Percentiles rank a stretch among this genome's conserved stretches.
These are phyloP conservation scores for Lycium ferocissimum DNA, from an alignment of 257 asterid species.

Conservation along the genomic window DNA sequence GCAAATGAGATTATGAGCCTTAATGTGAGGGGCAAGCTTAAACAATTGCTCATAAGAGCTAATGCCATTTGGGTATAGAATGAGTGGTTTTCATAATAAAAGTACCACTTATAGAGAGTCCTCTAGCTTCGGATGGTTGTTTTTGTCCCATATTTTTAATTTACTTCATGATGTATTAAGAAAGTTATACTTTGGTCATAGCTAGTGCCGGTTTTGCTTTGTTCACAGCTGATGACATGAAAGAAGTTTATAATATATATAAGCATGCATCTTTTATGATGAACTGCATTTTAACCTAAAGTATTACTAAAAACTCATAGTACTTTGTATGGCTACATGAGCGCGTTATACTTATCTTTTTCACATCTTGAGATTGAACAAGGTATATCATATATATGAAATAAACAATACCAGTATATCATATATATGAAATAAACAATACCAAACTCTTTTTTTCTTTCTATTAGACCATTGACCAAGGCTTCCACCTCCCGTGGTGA, in stretches of 20 bases:
- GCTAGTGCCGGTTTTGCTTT: neutral
- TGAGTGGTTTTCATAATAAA: too few relatives aligned
- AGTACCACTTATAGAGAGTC: too few relatives aligned
- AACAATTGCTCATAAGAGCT: constrained; percentile 3
- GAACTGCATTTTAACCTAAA: neutral
- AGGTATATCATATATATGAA: too few relatives aligned
- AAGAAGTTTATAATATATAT: neutral
- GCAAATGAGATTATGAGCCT: constrained; percentile 23
- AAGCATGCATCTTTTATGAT: neutral
- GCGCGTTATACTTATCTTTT: too few relatives aligned
- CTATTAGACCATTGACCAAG: too few relatives aligned
- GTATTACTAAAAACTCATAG: neutral
- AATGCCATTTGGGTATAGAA: constrained; percentile 20
- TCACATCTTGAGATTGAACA: too few relatives aligned
- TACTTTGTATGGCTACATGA: neutral
- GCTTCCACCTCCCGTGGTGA: too few relatives aligned
- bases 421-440: too few relatives aligned
- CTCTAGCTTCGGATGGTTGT: neutral
- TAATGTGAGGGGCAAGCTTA: neutral
- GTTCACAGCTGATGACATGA: constrained; percentile 3
- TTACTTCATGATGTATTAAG: neutral
- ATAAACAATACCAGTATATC: too few relatives aligned
- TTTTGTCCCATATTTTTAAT: neutral
- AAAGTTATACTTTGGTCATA: neutral
- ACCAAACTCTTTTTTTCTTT: too few relatives aligned